Evolutionary conservation across 805 yeast genomes (phyloP).

Genomic region (Cyberlindnera xishuangbannaensis): DNA sequence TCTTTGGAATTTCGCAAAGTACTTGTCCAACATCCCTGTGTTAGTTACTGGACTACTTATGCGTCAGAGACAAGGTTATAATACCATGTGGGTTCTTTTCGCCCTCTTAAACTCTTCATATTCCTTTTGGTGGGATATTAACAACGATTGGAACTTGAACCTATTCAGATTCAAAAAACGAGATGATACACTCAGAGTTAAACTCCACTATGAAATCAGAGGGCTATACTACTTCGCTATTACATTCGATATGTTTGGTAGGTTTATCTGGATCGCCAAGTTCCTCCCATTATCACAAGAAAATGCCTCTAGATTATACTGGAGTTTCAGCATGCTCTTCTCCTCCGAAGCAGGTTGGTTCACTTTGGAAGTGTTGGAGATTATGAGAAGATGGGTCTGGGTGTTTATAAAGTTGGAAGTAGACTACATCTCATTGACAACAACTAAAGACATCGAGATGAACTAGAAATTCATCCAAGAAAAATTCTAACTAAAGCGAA

Average conservation of each 20-base stretch:
- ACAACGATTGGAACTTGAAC: constrained; percentile 72
- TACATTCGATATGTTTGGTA: constrained; percentile 50
- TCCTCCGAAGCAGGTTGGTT: constrained; percentile 53
- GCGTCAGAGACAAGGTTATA: constrained; percentile 13
- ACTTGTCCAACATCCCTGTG: constrained; percentile 57
- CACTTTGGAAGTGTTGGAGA: constrained; percentile 64
- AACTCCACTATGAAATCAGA: constrained; percentile 10
- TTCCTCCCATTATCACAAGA: constrained; percentile 24
- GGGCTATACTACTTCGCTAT: constrained; percentile 52
- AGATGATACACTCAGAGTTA: constrained; percentile 4
- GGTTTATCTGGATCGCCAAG: constrained; percentile 75
- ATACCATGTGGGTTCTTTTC: constrained; percentile 28
- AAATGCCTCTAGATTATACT: constrained; percentile 2
- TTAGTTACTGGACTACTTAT: constrained; percentile 31
- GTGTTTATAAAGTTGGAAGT: constrained; percentile 76
- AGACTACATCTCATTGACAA: constrained; percentile 34
- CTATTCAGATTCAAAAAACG: constrained; percentile 32
- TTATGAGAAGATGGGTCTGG: constrained; percentile 88
- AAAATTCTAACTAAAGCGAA: no score
- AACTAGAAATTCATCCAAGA: neutral
- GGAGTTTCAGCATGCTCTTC: constrained; percentile 13
- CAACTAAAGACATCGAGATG: constrained; percentile 10
- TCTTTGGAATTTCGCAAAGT: constrained; percentile 69
- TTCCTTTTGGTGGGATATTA: constrained; percentile 84
- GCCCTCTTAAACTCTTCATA: constrained; percentile 66